Conservation (phyloP, 1,139 yeast genomes). For the Scheffersomyces quercinus region DNA sequence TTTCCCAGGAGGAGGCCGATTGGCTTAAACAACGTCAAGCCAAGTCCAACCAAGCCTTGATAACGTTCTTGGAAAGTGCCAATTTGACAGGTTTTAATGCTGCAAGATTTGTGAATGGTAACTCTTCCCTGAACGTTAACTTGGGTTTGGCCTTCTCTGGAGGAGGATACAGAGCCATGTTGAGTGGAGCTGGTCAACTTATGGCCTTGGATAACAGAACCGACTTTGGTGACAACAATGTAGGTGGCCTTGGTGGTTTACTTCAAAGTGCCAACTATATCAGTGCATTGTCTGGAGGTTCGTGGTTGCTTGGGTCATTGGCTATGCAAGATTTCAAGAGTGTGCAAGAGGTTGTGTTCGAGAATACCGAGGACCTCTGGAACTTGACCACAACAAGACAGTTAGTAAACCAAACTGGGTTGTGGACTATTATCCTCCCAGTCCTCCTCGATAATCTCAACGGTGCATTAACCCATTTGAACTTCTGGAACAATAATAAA, state of each 20-base stretch:
- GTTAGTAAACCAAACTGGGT: slow-evolving; percentile 25
- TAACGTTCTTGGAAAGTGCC: slow-evolving; percentile 56
- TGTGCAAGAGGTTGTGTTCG: slow-evolving; percentile 34
- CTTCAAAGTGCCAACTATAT: slow-evolving; percentile 40
- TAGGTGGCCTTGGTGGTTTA: slow-evolving; percentile 48
- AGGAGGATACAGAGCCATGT: slow-evolving; percentile 92
- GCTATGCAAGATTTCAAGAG: slow-evolving; percentile 36
- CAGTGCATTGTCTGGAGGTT: slow-evolving; percentile 42
- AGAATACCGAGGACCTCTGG: slow-evolving; percentile 32
- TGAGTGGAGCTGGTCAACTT: slow-evolving; percentile 84
- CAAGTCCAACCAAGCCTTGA: slow-evolving; percentile 53
- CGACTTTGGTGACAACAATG: slow-evolving; percentile 35
- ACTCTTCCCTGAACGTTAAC: slow-evolving; percentile 38
- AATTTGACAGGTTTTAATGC: slow-evolving; percentile 63
- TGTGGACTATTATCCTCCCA: slow-evolving; percentile 23
- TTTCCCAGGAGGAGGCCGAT: slow-evolving; percentile 36
- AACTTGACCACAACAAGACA: slow-evolving; percentile 32
- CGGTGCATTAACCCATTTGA: slow-evolving; percentile 29
- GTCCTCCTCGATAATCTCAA: slow-evolving; percentile 23
- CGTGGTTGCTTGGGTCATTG: slow-evolving; percentile 39
- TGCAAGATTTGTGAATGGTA: slow-evolving; percentile 40
- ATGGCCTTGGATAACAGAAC: slow-evolving; percentile 81
- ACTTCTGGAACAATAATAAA: slow-evolving; percentile 26
- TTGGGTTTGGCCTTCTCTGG: slow-evolving; percentile 84
- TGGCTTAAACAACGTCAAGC: slow-evolving; percentile 53